Evolutionary conservation across 805 yeast genomes (phyloP), one percentile per base, ranked within the genome.

Genomic region (Myxozyma monticola): DNA sequence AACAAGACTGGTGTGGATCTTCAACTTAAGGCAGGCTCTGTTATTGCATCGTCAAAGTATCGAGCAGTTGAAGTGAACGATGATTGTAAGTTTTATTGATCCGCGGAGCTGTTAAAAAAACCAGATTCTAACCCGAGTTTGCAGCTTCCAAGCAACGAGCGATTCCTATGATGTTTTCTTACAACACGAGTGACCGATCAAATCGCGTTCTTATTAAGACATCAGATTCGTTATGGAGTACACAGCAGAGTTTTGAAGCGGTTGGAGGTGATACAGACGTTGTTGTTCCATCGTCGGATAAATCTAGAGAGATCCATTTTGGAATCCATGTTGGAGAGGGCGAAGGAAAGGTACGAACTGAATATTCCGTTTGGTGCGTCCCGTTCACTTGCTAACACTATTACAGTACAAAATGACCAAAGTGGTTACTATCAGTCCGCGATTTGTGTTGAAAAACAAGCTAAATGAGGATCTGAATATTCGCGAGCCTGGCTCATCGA

Each of bases 281-380:
- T 2, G 68, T 69, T 2, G 65, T 81, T 46, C 60, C 65, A 9
- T 60, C 73, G 1, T 54, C 38, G 20, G 63, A 64, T 26, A 51
- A 61, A 14, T 65, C 62, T 37, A 55, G 64, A 2, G 96, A 89
- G 61, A 79, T 81, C 53, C 82, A 85, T 62, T 69, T 90, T 10
- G 98, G 98, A 12, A 68, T 90, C 24, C 73, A 78, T 25, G 79
- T 88, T 10, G 67, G 76, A 0, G 97, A 89, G 59, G 99, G 98
- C 17, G 81, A 80, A 55, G 98, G 97, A 1, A 82, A 81, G 52
- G 56, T 52, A 36, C 33, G 41, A n/a, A 8, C 12, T 10, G 3
- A 14, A 10, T 15, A 12, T 25, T 35, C 14, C 9, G 22, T 25
- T 15, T 26, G 17, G n/a, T 30, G n/a, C 14, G 8, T 15, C 10